These are phyloP conservation scores for Neurospora sp. DNA, from an alignment of 495 filamentous ascomycete genomes.

Conservation along the genomic window DNA sequence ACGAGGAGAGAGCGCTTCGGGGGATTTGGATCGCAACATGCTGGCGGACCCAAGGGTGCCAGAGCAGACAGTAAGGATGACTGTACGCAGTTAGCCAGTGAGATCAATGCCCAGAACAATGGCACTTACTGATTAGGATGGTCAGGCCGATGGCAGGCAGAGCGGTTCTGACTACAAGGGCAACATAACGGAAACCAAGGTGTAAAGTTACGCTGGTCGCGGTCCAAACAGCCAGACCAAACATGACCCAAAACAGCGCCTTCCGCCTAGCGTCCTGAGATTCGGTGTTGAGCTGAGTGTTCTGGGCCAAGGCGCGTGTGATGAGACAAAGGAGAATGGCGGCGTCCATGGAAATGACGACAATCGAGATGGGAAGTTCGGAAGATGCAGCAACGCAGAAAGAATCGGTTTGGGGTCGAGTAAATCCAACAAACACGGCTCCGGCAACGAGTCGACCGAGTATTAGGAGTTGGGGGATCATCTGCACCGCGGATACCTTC, in stretches of 20 bases:
- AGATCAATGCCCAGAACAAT: background rate
- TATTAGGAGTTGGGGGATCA: conserved; percentile 33
- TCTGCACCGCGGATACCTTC: conserved; percentile 16
- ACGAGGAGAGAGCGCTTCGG: conserved; percentile 22
- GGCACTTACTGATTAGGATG: conserved; percentile 36
- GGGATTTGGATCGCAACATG: conserved; percentile 8
- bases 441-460: conserved; percentile 36
- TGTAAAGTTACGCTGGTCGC: conserved; percentile 39
- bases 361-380: conserved; percentile 31
- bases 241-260: conserved; percentile 28
- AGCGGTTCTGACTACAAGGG: conserved; percentile 35
- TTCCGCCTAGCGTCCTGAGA: conserved; percentile 18
- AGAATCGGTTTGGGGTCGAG: conserved; percentile 36
- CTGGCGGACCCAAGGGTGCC: conserved; percentile 11
- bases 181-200: conserved; percentile 31
- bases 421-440: conserved; percentile 39
- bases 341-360: conserved; percentile 34
- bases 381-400: conserved; percentile 40
- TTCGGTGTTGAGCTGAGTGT: conserved; percentile 1
- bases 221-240: conserved; percentile 39
- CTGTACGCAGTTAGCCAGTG: conserved; percentile 10
- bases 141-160: conserved; percentile 40
- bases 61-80: conserved; percentile 18
- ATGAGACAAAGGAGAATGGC: conserved; percentile 33
- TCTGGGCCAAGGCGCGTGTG: conserved; percentile 21